A percentile compares a stretch with the other conserved stretches of the same genome.
Evolutionary conservation across 139 green algal genomes (phyloP).

Genomic region (Chloropicon primus): DNA sequence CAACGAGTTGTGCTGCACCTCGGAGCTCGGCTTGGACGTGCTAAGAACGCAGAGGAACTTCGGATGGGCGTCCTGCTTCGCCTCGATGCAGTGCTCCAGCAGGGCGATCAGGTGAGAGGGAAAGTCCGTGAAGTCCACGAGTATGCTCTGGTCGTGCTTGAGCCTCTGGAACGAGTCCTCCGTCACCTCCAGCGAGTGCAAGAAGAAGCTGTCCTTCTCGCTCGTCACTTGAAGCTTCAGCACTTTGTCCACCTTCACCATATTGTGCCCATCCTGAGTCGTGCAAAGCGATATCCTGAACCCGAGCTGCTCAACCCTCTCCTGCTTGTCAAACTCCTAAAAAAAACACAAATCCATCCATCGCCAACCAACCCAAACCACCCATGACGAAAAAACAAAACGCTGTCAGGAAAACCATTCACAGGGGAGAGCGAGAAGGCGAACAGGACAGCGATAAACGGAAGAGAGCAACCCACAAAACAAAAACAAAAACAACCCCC

Average conservation of each 20-base stretch:
- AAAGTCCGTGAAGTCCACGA: conserved; percentile 83
- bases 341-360: too few relatives aligned
- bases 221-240: conserved; percentile 59
- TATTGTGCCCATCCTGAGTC: neutral
- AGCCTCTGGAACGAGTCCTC: conserved; percentile 79
- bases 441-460: too few relatives aligned
- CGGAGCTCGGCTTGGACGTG: neutral
- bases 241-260: conserved; percentile 23
- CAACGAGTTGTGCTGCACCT: neutral
- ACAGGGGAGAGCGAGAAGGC: too few relatives aligned
- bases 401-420: too few relatives aligned
- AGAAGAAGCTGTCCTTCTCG: conserved; percentile 51
- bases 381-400: too few relatives aligned
- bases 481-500: too few relatives aligned
- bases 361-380: too few relatives aligned
- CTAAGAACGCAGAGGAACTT: conserved; percentile 23
- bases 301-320: neutral
- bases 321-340: neutral
- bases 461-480: too few relatives aligned
- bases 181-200: conserved; percentile 72
- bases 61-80: conserved; percentile 29
- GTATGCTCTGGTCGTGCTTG: conserved; percentile 75
- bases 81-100: conserved; percentile 57
- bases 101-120: conserved; percentile 69
- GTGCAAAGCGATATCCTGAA: neutral